Evolutionary conservation across 1,284 basidiomycete species (phyloP), one percentile per base, ranked within the genome.

Genomic region (Marasmius oreades): DNA sequence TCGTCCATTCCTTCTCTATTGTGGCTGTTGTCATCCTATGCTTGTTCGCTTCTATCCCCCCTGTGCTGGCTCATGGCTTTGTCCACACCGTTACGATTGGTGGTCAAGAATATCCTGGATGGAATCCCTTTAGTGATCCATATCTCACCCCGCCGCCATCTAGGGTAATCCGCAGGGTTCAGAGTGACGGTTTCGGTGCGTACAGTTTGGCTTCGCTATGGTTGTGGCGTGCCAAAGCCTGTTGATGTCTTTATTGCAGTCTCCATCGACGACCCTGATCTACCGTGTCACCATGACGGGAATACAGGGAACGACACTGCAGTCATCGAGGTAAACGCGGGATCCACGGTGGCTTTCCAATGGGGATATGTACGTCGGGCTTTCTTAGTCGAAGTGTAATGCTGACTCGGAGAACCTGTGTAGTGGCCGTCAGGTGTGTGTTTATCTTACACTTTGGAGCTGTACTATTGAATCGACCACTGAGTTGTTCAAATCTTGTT

Each of bases 61-160:
- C 37, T 39, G 68, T 65, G 46, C 62, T 59, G 34, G 66, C 63
- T 46, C 73, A 75, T 60, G 72, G 72, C 34, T 74, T 62, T 52
- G 68, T 73, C 42, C 69, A 71, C 52, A 64, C 51, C 46, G 68
- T 74, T 42, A 57, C 66, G 6, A 61, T 68, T 16, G 63, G 63
- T 55, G 68, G 67, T 45, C 61, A 67, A 55, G 63, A 59, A 44
- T 73, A 71, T 55, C 62, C 66, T 46, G 73, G 71, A 11, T 75
- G 70, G 71, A 69, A 71, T 56, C 74, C 73, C 26, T 72, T 72
- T 56, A 64, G 57, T 55, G 73, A 75, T 60, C 67, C 67, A 73
- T 74, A 65, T 50, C 66, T 64, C 26, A 31, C 22, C 20, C 60
- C 67, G 22, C 57, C 63, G 24, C 66, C 69, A 6, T 48, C 36